phyloP scores from a whole-genome alignment of 306 rosid genomes.

The Rosa rugosa region DNA sequence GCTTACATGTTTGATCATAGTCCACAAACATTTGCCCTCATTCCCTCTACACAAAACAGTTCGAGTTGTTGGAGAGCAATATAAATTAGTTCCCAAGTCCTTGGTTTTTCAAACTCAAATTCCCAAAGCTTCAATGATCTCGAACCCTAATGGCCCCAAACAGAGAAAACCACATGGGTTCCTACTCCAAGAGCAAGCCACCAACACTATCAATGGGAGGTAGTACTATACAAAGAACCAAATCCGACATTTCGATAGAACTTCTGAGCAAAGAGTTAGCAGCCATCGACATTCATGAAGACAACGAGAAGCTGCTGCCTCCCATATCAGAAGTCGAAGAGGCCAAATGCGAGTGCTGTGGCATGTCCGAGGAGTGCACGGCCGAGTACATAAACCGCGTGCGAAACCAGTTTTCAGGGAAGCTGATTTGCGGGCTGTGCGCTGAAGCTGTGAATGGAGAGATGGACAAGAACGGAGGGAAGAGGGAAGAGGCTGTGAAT shows the following conservation, averaged over 20 bases:
- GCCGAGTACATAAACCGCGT: slow-evolving; percentile 40
- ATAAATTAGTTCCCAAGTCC: slow-evolving; percentile 15
- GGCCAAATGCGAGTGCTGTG: slow-evolving; percentile 70
- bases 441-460: slow-evolving; percentile 56
- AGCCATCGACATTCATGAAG: neutral
- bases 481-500: slow-evolving; percentile 44
- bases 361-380: slow-evolving; percentile 58
- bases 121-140: neutral
- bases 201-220: slow-evolving; percentile 34
- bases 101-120: neutral
- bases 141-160: slow-evolving; percentile 30
- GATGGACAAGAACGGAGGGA: slow-evolving; percentile 51
- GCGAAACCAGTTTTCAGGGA: slow-evolving; percentile 43
- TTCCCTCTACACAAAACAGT: neutral
- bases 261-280: slow-evolving; percentile 22
- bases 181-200: slow-evolving; percentile 12
- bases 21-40: slow-evolving; percentile 24
- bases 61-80: neutral
- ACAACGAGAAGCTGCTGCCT: slow-evolving; percentile 14
- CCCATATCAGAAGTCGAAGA: slow-evolving; percentile 33
- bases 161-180: slow-evolving; percentile 21
- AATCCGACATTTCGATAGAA: slow-evolving; percentile 40
- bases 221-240: slow-evolving; percentile 36
- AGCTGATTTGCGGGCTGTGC: slow-evolving; percentile 54
- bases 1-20: neutral